These are phyloP conservation scores for Carex littledalei DNA, from an alignment of 176 grass and related monocot genomes.

Conservation along the genomic window DNA sequence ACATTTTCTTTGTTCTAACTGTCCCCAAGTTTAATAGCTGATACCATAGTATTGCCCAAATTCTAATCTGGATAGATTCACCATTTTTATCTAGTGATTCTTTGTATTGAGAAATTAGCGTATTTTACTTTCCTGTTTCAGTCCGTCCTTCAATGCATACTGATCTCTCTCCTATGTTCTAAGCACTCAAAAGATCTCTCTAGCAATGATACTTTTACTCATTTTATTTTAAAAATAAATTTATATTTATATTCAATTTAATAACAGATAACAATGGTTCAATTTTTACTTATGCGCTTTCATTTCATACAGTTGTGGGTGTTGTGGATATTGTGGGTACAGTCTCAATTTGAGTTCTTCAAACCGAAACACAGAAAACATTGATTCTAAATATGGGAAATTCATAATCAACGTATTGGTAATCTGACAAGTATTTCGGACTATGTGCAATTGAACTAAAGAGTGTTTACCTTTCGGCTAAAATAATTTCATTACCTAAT, in stretches of 20 bases:
- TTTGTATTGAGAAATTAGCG: background rate
- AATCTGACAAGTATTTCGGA: too few species aligned
- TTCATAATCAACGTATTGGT: too few species aligned
- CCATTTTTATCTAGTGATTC: background rate
- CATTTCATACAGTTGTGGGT: too few species aligned
- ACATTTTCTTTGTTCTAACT: background rate
- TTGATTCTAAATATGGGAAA: too few species aligned
- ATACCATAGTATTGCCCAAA: background rate
- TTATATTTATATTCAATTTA: background rate
- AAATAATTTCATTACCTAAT: too few species aligned
- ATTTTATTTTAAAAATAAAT: background rate
- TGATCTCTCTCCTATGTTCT: background rate
- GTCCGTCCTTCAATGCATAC: background rate
- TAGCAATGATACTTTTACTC: background rate
- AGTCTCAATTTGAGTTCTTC: too few species aligned
- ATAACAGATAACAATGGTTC: background rate
- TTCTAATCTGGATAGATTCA: background rate
- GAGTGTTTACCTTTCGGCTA: too few species aligned
- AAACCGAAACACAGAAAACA: too few species aligned
- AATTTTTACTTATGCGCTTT: background rate
- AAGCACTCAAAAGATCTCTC: background rate
- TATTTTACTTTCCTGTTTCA: background rate
- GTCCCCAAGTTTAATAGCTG: background rate
- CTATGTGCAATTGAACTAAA: too few species aligned
- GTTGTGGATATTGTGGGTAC: too few species aligned